Evolutionary conservation across 2,329 filamentous ascomycete genomes (phyloP).

Genomic region (Pseudodiploospora longispora): DNA sequence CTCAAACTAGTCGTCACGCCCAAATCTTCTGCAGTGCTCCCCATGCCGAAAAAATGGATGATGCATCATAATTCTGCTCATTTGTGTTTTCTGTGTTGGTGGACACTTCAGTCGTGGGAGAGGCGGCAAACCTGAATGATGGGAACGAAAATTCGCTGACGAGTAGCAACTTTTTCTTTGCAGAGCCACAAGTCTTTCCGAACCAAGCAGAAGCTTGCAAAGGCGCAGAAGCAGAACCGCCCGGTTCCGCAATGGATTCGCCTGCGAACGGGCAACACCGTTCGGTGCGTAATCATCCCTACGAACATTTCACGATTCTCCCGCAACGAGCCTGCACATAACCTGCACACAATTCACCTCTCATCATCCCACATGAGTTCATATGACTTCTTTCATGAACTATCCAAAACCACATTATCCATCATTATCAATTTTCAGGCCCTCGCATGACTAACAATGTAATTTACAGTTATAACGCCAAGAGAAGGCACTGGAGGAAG

Average conservation of each 20-base stretch:
- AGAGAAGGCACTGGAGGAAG: conserved; percentile 99
- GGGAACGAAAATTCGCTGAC: conserved; percentile 14
- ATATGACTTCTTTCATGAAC: neutral
- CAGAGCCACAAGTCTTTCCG: conserved; percentile 99
- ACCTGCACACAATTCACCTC: neutral
- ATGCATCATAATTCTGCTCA: neutral
- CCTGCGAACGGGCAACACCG: conserved; percentile 96
- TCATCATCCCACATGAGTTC: conserved; percentile 1
- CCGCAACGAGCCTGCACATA: neutral
- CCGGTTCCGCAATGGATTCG: conserved; percentile 99
- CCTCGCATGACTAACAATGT: neutral
- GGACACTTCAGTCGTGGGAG: neutral
- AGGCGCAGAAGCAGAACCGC: conserved; percentile 99
- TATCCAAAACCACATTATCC: conserved; percentile 10
- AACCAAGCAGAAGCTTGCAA: conserved; percentile 99
- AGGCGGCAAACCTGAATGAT: neutral
- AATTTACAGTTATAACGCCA: conserved; percentile 87
- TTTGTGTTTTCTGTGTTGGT: neutral
- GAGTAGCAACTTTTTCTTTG: conserved; percentile 13
- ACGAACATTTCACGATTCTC: neutral
- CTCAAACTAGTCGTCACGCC: neutral
- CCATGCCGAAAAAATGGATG: neutral
- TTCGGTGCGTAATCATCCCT: conserved; percentile 68
- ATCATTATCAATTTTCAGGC: neutral
- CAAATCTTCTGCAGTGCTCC: neutral